Conservation (phyloP, 805 yeast species). For the Hanseniaspora hatyaiensis region DNA sequence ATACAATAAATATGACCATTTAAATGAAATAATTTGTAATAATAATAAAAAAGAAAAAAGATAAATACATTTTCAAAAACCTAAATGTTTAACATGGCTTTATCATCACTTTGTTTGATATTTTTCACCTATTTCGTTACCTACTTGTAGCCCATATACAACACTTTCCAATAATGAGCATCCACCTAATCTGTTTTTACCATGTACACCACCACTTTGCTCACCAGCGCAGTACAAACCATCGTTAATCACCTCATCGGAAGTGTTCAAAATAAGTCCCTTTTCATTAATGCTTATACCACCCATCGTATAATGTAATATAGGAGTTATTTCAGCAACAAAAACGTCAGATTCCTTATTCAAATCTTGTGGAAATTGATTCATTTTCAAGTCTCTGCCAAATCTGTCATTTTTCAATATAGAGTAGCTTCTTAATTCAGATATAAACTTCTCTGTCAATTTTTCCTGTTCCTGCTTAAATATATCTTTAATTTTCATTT, state of each 20-base stretch:
- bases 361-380: conserved; percentile 26
- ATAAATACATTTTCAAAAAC: too few relatives aligned
- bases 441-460: conserved; percentile 22
- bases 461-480: conserved; percentile 22
- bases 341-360: conserved; percentile 28
- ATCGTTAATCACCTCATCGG: conserved; percentile 27
- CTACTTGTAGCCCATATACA: conserved; percentile 47
- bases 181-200: conserved; percentile 50
- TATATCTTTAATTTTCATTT: conserved; percentile 26
- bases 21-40: too few relatives aligned
- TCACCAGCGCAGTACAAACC: conserved; percentile 58
- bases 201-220: conserved; percentile 59
- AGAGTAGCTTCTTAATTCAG: conserved; percentile 21
- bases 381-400: conserved; percentile 30
- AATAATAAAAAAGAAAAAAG: too few relatives aligned
- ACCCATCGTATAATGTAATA: conserved; percentile 57
- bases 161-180: conserved; percentile 49
- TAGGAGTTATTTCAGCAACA: conserved; percentile 48
- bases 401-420: conserved; percentile 26
- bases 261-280: conserved; percentile 33
- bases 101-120: neutral
- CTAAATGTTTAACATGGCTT: too few relatives aligned
- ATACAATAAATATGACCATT: too few relatives aligned
- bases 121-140: conserved; percentile 27
- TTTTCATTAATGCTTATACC: conserved; percentile 46